Percentiles rank a stretch among this genome's conserved stretches.
Evolutionary conservation across 345 rosid species (phyloP).

Genomic region (Rhodomyrtus tomentosa): DNA sequence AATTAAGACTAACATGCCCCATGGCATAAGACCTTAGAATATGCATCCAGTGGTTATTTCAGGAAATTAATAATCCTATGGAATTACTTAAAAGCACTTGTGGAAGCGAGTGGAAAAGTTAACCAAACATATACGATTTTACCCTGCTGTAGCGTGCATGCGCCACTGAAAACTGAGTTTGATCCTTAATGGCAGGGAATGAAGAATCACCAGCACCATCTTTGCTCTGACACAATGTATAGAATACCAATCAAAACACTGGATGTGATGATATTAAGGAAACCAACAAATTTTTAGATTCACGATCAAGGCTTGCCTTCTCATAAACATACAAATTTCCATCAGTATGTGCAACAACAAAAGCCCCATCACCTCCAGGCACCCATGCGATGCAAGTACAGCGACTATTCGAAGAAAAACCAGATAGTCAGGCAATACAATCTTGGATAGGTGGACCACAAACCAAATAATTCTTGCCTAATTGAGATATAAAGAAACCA

Average conservation of each 20-base stretch:
- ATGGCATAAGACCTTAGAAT: neutral
- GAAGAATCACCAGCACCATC: conserved; percentile 94
- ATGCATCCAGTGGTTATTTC: neutral
- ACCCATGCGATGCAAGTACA: conserved; percentile 92
- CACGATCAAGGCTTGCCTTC: conserved; percentile 53
- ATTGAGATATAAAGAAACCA: neutral
- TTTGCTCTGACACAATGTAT: conserved; percentile 40
- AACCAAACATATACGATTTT: neutral
- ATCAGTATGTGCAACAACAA: conserved; percentile 95
- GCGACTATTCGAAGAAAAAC: conserved; percentile 43
- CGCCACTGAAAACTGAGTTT: conserved; percentile 72
- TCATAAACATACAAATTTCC: conserved; percentile 92
- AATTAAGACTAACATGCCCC: neutral
- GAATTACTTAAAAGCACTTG: neutral
- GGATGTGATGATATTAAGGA: neutral
- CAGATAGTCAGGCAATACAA: neutral
- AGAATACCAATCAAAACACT: neutral
- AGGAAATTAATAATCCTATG: neutral
- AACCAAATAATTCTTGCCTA: neutral
- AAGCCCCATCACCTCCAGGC: conserved; percentile 93
- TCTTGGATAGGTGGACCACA: neutral
- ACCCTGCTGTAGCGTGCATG: conserved; percentile 96
- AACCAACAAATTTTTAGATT: neutral
- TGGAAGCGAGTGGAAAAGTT: neutral
- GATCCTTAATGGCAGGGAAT: conserved; percentile 83